phyloP scores from a whole-genome alignment of 73 alveolate species.

The Paramecium biaurelia region DNA sequence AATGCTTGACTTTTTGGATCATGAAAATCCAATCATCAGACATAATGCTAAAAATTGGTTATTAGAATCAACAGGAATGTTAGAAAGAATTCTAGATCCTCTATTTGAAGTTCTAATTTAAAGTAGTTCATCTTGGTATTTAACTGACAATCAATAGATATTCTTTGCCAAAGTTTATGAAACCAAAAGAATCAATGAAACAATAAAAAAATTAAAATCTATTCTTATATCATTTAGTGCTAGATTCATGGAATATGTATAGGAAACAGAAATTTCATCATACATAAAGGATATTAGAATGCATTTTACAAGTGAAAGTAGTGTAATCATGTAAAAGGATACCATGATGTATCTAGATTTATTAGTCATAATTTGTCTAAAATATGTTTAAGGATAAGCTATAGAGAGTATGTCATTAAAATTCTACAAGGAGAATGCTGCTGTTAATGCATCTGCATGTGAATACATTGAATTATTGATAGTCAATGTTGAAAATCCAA shows the following conservation, averaged over 20 bases:
- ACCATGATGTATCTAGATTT: constrained; percentile 60
- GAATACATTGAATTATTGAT: constrained; percentile 62
- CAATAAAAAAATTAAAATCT: constrained; percentile 59
- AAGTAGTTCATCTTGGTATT: constrained; percentile 58
- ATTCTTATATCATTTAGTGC: constrained; percentile 48
- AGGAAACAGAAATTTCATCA: not conserved
- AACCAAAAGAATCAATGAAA: constrained; percentile 59
- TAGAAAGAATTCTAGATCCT: constrained; percentile 63
- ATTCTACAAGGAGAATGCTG: constrained; percentile 62
- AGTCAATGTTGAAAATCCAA: constrained; percentile 55
- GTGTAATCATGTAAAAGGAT: constrained; percentile 21
- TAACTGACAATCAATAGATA: constrained; percentile 47
- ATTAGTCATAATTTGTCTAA: constrained; percentile 50
- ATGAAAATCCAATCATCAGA: constrained; percentile 63
- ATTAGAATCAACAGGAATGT: constrained; percentile 50
- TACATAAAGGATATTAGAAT: constrained; percentile 51
- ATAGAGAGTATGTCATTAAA: constrained; percentile 59
- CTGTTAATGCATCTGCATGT: constrained; percentile 67
- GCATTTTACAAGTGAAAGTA: constrained; percentile 52
- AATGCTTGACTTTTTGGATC: constrained; percentile 63
- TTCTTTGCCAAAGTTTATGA: constrained; percentile 63
- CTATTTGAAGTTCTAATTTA: constrained; percentile 54
- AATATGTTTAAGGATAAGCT: constrained; percentile 61
- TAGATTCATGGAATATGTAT: constrained; percentile 51
- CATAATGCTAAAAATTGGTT: constrained; percentile 65